Base-by-base conservation (phyloP, 495 filamentous ascomycete species). In the Parathielavia hyrcaniae region DNA sequence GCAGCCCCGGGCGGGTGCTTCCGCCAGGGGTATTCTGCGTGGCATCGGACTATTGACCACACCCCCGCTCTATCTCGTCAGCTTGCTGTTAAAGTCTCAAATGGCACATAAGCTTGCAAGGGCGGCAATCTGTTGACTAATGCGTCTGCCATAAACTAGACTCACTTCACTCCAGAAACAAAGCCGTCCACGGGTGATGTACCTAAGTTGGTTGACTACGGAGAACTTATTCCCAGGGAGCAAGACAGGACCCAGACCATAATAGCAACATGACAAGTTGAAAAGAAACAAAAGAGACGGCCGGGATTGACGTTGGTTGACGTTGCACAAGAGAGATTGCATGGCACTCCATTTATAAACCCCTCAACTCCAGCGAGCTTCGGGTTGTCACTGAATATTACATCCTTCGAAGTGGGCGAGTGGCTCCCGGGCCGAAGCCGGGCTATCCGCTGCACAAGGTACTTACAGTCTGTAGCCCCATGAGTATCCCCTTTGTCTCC, bases 1-100 rank as follows among this genome's bases (percentile, higher is more conserved):
- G 54, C 45, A 50, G 36, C 46, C 20, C 14, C 45, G 32, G 36
- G 44, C 35, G 44, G 54, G 35, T 39, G 30, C 23, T 46, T 19
- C 53, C 53, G 30, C 14, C 32, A 49, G 41, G 43, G 53, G 44
- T 23, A 35, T 7, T 43, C 43, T 56, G 53, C 19, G 6, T 1
- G 44, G 19, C 19, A 13, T 56, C 44, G 53, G 44, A 48, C 53
- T 17, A 26, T 32, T 26, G 17, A 47, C 26, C 41, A 17, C n/a
- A 38, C 11, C 26, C 16, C 43, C 41, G 30, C 35, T 38, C 12
- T 30, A 56, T 47, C 53, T 40, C 20, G 43, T 44, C 53, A 43
- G 40, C 1, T 55, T 47, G 46, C 43, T 36, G 40, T 54, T 45
- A 39, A 40, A 45, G 52, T 39, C 0, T 49, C 5, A 4, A 10